Percentiles rank a stretch among this genome's conserved stretches.
phyloP scores from a whole-genome alignment of 768 basidiomycete genomes.

The Pleurotus ostreatus region DNA sequence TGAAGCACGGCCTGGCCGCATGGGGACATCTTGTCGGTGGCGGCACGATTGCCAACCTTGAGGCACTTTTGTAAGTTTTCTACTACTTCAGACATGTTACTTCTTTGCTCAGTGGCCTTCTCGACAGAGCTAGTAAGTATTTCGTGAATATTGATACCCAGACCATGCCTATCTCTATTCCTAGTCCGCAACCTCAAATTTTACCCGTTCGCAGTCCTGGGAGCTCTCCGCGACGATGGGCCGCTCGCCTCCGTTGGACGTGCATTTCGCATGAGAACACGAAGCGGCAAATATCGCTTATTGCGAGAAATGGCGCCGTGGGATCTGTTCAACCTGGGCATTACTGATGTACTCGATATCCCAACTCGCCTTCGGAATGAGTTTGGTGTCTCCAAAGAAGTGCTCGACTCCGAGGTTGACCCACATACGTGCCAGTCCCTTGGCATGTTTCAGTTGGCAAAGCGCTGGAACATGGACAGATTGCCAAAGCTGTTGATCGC shows the following conservation, averaged over 20 bases:
- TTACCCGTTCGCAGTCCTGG: conserved; percentile 35
- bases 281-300: conserved; percentile 18
- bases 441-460: conserved; percentile 27
- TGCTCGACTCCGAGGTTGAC: conserved; percentile 24
- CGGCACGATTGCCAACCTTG: conserved; percentile 42
- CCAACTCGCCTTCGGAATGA: conserved; percentile 25
- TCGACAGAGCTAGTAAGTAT: conserved; percentile 5
- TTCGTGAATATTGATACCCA: neutral
- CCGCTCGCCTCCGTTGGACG: conserved; percentile 26
- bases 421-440: conserved; percentile 31
- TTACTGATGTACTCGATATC: conserved; percentile 29
- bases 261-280: conserved; percentile 27
- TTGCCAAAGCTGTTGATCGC: conserved; percentile 23
- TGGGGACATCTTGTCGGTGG: conserved; percentile 44
- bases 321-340: conserved; percentile 38
- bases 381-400: conserved; percentile 29
- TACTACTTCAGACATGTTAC: conserved; percentile 28
- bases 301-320: conserved; percentile 27
- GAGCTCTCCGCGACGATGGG: conserved; percentile 24
- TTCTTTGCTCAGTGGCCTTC: neutral
- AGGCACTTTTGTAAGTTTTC: conserved; percentile 20
- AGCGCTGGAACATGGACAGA: conserved; percentile 18
- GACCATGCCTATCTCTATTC: neutral
- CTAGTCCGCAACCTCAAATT: conserved; percentile 44
- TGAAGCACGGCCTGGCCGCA: conserved; percentile 11